These are phyloP conservation scores for Amaranthus cruentus DNA, from an alignment of 148 eudicot species.

Conservation along the genomic window DNA sequence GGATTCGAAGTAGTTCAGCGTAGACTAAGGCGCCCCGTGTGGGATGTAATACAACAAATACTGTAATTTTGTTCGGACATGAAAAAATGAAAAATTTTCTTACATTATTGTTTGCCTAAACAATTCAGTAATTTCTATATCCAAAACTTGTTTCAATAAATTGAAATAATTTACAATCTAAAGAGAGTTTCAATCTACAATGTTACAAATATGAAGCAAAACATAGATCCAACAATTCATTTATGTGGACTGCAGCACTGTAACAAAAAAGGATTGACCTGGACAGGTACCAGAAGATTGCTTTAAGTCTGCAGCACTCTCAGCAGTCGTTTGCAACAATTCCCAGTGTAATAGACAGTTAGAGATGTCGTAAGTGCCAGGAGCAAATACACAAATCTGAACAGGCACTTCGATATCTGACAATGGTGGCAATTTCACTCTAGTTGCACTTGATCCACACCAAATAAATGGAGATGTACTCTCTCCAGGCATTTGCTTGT, in stretches of 20 bases:
- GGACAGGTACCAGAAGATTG: constrained; percentile 60
- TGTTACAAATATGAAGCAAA: neutral
- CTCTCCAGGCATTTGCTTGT: constrained; percentile 31
- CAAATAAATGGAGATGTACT: constrained; percentile 69
- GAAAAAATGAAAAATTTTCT: too few relatives aligned
- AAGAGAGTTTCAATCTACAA: neutral
- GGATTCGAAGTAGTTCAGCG: too few relatives aligned
- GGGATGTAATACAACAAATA: too few relatives aligned
- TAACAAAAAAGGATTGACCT: constrained; percentile 64
- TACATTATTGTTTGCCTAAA: neutral
- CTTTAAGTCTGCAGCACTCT: constrained; percentile 22
- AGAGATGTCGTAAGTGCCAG: constrained; percentile 80
- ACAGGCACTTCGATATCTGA: constrained; percentile 63
- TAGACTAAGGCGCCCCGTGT: too few relatives aligned
- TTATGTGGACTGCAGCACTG: constrained; percentile 62
- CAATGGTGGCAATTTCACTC: constrained; percentile 44
- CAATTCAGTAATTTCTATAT: neutral
- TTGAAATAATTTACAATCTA: neutral
- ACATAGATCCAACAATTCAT: constrained; percentile 5
- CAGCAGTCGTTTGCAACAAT: constrained; percentile 21
- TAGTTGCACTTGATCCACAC: constrained; percentile 74
- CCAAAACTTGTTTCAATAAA: constrained; percentile 2
- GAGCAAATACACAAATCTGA: constrained; percentile 65
- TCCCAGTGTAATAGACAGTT: constrained; percentile 69
- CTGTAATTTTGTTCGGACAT: too few relatives aligned